Base-by-base conservation (phyloP, 805 yeast genomes). In the Naumovozyma baii region DNA sequence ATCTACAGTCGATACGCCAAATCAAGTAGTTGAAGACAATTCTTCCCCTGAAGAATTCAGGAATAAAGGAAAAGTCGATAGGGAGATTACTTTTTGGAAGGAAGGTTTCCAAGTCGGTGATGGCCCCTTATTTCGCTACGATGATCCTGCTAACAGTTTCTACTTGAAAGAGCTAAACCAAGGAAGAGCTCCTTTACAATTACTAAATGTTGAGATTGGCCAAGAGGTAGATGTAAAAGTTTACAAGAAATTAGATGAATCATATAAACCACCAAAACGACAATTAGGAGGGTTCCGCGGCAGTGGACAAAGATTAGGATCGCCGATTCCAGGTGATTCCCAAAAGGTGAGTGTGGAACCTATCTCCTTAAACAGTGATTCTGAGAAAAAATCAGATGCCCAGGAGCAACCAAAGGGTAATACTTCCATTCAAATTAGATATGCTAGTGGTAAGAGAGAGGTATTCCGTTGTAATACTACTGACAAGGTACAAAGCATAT, bases 101-200 rank as follows among this genome's bases (percentile, higher is more conserved):
- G 90, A 92, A 54, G 98, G 98, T 1, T 92, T 92, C 63, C 85
- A 86, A 46, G 87, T 92, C 18, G 97, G 92, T 25, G 95, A 88
- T 36, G 97, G 97, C 2, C 75, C 76, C 18, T 70, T 92, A 40
- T 80, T 74, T 59, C 70, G 92, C 42, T 92, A 87, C 59, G 96
- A 90, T 54, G 97, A 92, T 59, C 95, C 95, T 4, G 77, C 73
- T n/a, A 92, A 90, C 58, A 79, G 79, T 36, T 73, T 71, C 33
- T 82, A 84, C 47, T 68, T 92, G 51, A 72, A 78, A 47, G 92
- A 88, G 49, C 72, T 92, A 62, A 83, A 84, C 55, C 73, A 78
- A 40, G 98, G 98, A 8, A 72, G 94, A 42, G 98, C 96, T 0
- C 98, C 98, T 15, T 64, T 90, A 45, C 74, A 81, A 25, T 63